Conservation (phyloP, 345 rosid genomes). For the Citrus medica region DNA sequence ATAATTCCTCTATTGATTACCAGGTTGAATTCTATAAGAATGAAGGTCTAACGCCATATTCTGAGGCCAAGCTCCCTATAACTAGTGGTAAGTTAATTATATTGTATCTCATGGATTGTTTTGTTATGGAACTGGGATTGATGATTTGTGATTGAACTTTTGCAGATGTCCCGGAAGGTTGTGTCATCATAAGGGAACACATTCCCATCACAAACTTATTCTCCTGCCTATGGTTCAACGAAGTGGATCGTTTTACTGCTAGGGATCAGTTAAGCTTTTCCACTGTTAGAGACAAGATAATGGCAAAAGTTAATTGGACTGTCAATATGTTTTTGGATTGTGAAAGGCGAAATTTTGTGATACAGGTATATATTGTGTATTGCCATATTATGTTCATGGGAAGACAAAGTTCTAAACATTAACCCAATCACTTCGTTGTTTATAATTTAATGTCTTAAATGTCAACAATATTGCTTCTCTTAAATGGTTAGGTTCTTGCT, state of each 20-base stretch:
- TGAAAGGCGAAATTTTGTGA: slow-evolving; percentile 87
- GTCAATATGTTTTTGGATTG: slow-evolving; percentile 86
- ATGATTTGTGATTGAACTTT: slow-evolving; percentile 9
- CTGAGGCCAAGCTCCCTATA: slow-evolving; percentile 76
- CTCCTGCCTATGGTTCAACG: slow-evolving; percentile 92
- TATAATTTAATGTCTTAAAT: background rate
- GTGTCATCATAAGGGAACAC: slow-evolving; percentile 80
- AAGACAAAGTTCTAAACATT: background rate
- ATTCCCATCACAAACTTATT: slow-evolving; percentile 74
- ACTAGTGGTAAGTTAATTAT: slow-evolving; percentile 63
- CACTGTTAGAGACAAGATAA: slow-evolving; percentile 77
- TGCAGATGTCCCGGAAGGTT: slow-evolving; percentile 98
- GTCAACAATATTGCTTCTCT: too few species aligned
- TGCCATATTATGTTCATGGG: background rate
- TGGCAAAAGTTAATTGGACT: slow-evolving; percentile 62
- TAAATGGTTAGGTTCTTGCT: too few species aligned
- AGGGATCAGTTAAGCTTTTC: slow-evolving; percentile 93
- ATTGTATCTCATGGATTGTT: background rate
- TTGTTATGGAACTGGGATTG: background rate
- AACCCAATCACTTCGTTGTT: background rate
- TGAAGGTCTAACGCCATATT: slow-evolving; percentile 81
- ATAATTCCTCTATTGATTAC: slow-evolving; percentile 71
- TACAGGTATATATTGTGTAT: slow-evolving; percentile 51
- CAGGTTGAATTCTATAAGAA: slow-evolving; percentile 72
- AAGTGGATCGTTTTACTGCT: slow-evolving; percentile 86